A percentile compares a stretch with the other conserved stretches of the same genome.
phyloP scores from a whole-genome alignment of 768 basidiomycete genomes.

The Suillus decipiens region DNA sequence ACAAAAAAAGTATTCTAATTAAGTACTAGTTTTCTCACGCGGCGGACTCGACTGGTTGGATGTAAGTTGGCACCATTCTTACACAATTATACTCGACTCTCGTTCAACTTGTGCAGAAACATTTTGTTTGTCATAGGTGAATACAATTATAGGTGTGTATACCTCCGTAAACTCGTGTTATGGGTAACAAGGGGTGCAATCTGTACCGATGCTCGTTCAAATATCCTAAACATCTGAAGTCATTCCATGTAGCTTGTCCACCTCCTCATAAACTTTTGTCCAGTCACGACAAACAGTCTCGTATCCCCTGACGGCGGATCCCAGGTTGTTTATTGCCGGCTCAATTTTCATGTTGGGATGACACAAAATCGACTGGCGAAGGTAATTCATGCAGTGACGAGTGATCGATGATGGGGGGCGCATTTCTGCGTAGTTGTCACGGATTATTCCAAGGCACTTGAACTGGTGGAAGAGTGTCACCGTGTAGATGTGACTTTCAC shows the following conservation, averaged over 20 bases:
- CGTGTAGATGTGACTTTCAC: conserved; percentile 30
- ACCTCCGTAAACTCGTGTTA: neutral
- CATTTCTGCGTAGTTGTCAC: conserved; percentile 20
- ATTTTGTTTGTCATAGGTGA: neutral
- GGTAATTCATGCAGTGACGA: conserved; percentile 38
- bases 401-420: conserved; percentile 14
- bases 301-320: conserved; percentile 17
- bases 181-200: no score
- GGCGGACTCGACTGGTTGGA: no score
- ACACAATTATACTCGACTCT: conserved; percentile 34
- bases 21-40: no score
- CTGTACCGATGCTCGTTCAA: neutral
- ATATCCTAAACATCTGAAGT: neutral
- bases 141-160: neutral
- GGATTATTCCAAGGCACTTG: conserved; percentile 40
- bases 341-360: conserved; percentile 31
- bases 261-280: conserved; percentile 28
- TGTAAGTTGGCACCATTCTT: no score
- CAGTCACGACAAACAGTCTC: conserved; percentile 31
- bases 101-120: neutral
- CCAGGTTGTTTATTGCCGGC: conserved; percentile 14
- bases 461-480: conserved; percentile 43
- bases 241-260: conserved; percentile 15
- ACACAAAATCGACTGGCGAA: conserved; percentile 35
- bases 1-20: no score